Percentiles rank a stretch among this genome's conserved stretches.
Evolutionary conservation across 139 green algal species (phyloP).

Genomic region (Zygnema cylindricum): DNA sequence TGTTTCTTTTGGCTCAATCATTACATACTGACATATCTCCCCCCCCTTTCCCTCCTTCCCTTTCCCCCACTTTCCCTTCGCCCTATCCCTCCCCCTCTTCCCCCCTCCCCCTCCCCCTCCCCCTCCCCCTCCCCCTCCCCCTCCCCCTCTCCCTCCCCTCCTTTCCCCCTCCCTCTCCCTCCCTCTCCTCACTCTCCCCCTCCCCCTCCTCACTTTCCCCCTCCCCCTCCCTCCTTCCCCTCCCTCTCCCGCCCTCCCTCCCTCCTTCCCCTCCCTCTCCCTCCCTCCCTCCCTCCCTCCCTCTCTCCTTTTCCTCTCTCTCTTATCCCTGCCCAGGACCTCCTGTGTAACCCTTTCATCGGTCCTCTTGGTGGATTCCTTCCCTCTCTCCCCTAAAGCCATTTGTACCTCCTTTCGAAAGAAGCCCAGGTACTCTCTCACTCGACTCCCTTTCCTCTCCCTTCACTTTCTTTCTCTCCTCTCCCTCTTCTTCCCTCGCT

Average conservation of each 20-base stretch:
- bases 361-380: no score
- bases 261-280: neutral
- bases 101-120: neutral
- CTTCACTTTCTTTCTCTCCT: no score
- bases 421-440: no score
- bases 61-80: neutral
- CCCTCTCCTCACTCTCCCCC: neutral
- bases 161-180: neutral
- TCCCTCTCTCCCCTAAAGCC: no score
- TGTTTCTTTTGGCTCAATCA: no score
- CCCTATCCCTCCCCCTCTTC: neutral
- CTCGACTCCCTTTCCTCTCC: no score
- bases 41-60: neutral
- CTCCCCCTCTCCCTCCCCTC: neutral
- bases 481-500: no score
- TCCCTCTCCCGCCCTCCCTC: slow-evolving; percentile 6
- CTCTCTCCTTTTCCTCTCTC: slow-evolving; percentile 12
- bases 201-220: neutral
- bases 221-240: neutral
- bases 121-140: neutral
- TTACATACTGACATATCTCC: no score
- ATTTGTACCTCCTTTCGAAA: no score
- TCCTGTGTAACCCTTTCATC: slow-evolving; percentile 15
- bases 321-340: slow-evolving; percentile 7
- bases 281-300: slow-evolving; percentile 24